Percentiles rank a stretch among this genome's conserved stretches.
phyloP scores from a whole-genome alignment of 306 rosid species.

The Casuarina cunninghamiana region DNA sequence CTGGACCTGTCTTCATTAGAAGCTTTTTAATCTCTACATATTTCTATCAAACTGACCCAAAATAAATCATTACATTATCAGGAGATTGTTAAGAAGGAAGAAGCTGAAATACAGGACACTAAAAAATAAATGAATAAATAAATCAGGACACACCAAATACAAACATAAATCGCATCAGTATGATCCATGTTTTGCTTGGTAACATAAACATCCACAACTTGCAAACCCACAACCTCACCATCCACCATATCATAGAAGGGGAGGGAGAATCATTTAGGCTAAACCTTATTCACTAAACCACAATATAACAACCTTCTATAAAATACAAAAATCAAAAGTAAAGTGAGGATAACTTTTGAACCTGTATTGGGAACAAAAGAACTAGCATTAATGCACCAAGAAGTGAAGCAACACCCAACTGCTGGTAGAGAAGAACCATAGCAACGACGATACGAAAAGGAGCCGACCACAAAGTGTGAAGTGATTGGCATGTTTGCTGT shows the following conservation, averaged over 20 bases:
- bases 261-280: background rate
- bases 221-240: background rate
- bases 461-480: conserved; percentile 86
- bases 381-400: conserved; percentile 61
- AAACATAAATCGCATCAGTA: background rate
- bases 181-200: background rate
- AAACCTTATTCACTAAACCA: background rate
- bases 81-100: background rate
- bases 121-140: background rate
- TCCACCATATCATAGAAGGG: background rate
- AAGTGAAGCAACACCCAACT: conserved; percentile 86
- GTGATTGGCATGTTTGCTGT: conserved; percentile 74
- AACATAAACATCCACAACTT: background rate
- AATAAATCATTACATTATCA: background rate
- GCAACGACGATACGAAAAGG: conserved; percentile 79
- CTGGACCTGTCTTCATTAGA: background rate
- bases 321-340: background rate
- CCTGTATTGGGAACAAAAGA: conserved; percentile 79
- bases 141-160: background rate
- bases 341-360: conserved; percentile 24
- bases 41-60: background rate
- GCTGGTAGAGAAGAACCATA: conserved; percentile 85
- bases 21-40: background rate
- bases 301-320: background rate
- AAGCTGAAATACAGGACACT: background rate